A percentile compares a stretch with the other conserved stretches of the same genome.
These are phyloP conservation scores for Coemansia umbellata DNA, from an alignment of 192 early-diverging fungal genomes.

Conservation along the genomic window DNA sequence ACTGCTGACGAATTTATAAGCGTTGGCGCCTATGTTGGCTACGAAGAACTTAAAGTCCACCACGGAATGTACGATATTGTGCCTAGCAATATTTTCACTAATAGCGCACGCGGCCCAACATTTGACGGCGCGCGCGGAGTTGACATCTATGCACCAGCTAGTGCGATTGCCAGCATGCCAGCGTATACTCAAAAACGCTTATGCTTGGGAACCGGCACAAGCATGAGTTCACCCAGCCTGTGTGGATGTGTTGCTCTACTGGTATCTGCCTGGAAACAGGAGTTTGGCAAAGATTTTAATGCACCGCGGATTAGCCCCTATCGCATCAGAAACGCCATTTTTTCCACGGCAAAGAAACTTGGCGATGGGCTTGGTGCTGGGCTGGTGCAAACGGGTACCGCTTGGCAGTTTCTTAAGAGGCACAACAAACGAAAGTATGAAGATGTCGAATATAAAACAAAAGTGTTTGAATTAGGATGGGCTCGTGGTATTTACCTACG, in stretches of 20 bases:
- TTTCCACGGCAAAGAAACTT: slow-evolving; percentile 68
- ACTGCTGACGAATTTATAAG: slow-evolving; percentile 71
- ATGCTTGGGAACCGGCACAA: slow-evolving; percentile 88
- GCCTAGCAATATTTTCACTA: slow-evolving; percentile 75
- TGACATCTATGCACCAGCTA: slow-evolving; percentile 84
- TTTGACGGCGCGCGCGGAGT: slow-evolving; percentile 81
- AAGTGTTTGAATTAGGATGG: slow-evolving; percentile 2
- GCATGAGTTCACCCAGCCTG: slow-evolving; percentile 89
- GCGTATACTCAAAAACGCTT: slow-evolving; percentile 67
- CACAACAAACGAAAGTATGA: slow-evolving; percentile 54
- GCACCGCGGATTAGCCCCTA: slow-evolving; percentile 71
- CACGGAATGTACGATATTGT: slow-evolving; percentile 79
- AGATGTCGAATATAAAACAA: slow-evolving; percentile 67
- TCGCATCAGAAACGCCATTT: slow-evolving; percentile 72
- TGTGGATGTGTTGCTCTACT: slow-evolving; percentile 84
- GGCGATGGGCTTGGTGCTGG: slow-evolving; percentile 73
- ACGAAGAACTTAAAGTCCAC: slow-evolving; percentile 79
- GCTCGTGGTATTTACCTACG: slow-evolving; percentile 82
- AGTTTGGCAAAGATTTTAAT: slow-evolving; percentile 6
- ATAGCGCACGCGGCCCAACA: slow-evolving; percentile 84
- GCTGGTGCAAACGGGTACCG: slow-evolving; percentile 82
- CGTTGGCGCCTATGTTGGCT: slow-evolving; percentile 88
- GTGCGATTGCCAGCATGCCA: slow-evolving; percentile 87
- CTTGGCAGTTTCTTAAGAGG: slow-evolving; percentile 75
- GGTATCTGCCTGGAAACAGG: slow-evolving; percentile 78